Evolutionary conservation across 1,284 basidiomycete genomes (phyloP), one percentile per base, ranked within the genome.

Genomic region (Fomitopsis schrenkii): DNA sequence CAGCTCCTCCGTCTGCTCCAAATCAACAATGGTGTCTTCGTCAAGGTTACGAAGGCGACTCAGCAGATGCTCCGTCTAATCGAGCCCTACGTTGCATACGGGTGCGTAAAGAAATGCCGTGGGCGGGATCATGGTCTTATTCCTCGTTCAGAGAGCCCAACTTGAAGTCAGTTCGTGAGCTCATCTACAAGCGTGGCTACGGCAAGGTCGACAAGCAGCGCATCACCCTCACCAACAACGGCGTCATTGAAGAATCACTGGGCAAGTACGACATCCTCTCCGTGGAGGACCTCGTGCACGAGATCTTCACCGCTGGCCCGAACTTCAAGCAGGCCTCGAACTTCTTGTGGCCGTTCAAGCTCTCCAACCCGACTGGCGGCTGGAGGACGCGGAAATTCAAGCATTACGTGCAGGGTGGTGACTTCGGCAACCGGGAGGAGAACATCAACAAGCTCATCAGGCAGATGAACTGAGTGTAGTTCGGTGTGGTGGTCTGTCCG

Each of bases 171-270:
- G 90, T 98, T 75, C 94, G 96, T 69, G 97, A 98, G 79, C 83
- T 99, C 66, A 90, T 99, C 81, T 99, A 99, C 91, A 99, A 99
- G 88, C 94, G 97, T 70, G 97, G 97, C 63, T 98, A 98, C 78
- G 97, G 96, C 78, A 99, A 98, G 84, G 88, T 99, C 77, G 81
- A 96, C 87, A 96, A 94, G 80, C 96, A 98, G 80, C 93, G 97
- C 75, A 93, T 99, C 72, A 96, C 97, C 67, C 90, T 99, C 70
- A 82, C 90, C 74, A 94, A 95, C 84, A 99, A 99, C 82, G 81
- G 86, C 66, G 83, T 98, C 80, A 97, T 99, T 71, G 97, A 99
- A 83, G 80, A 88, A 73, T 75, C 86, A 58, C 95, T 99, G 68
- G 94, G 95, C 79, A 92, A 98, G 80, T 93, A 86, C 81, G 94